Evolutionary conservation across 1,284 basidiomycete species (phyloP).

Genomic region (Mrakiaceae sp.): DNA sequence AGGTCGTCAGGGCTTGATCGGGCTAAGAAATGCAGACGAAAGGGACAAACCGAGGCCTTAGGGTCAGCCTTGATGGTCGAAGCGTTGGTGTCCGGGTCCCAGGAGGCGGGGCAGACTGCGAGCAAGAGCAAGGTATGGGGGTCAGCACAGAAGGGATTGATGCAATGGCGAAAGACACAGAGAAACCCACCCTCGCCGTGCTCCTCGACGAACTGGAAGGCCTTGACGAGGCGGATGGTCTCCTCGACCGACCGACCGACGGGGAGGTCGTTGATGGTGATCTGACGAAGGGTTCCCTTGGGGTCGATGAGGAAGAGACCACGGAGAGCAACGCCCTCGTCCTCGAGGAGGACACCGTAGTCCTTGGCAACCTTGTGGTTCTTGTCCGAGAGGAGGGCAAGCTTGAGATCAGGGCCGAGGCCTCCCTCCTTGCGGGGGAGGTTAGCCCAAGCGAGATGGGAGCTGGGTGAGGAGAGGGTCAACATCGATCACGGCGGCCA

Average conservation of each 20-base stretch:
- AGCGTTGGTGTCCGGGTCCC: conserved; percentile 52
- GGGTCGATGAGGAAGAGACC: conserved; percentile 84
- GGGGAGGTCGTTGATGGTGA: conserved; percentile 77
- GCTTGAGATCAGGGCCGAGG: conserved; percentile 70
- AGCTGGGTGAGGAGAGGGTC: conserved; percentile 26
- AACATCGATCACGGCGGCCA: not conserved
- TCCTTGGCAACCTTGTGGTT: conserved; percentile 42
- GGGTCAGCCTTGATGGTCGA: conserved; percentile 70
- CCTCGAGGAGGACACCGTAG: conserved; percentile 75
- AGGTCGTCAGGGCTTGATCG: no score
- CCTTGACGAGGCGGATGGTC: conserved; percentile 74
- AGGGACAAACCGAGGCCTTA: conserved; percentile 23
- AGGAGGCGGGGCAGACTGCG: conserved; percentile 62
- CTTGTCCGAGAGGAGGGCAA: conserved; percentile 63
- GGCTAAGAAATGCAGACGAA: no score
- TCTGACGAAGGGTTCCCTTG: conserved; percentile 59
- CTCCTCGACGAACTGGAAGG: conserved; percentile 74
- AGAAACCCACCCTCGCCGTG: conserved; percentile 56
- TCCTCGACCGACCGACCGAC: conserved; percentile 85
- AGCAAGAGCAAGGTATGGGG: not conserved
- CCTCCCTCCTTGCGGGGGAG: conserved; percentile 64
- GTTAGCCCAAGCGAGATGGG: conserved; percentile 75
- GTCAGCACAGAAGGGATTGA: not conserved
- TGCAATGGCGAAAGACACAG: not conserved
- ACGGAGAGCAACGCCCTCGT: conserved; percentile 71